These are phyloP conservation scores for Nitzschia sp. DNA, from an alignment of 108 stramenopile genomes.

Conservation along the genomic window DNA sequence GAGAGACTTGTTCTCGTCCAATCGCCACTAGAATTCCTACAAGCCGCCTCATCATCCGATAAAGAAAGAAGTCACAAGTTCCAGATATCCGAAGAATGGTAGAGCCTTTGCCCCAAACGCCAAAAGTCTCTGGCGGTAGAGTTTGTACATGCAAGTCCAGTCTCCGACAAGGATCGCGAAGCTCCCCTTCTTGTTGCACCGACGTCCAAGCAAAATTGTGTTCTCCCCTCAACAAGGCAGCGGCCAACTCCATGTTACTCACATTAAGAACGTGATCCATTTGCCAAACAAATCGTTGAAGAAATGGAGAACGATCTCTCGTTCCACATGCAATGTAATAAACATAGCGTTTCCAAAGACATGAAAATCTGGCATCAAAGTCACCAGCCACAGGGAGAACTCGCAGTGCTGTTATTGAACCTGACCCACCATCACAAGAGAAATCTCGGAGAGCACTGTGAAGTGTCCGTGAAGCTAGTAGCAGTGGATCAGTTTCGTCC, in stretches of 20 bases:
- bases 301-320: constrained; percentile 1
- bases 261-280: constrained; percentile 4
- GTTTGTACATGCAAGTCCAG: neutral
- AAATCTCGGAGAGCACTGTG: constrained; percentile 13
- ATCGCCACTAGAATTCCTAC: constrained; percentile 11
- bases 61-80: constrained; percentile 14
- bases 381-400: constrained; percentile 5
- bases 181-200: constrained; percentile 10
- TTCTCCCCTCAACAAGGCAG: neutral
- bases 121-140: neutral
- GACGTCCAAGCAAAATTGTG: constrained; percentile 17
- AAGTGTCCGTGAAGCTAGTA: constrained; percentile 2
- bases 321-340: constrained; percentile 1
- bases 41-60: constrained; percentile 18
- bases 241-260: constrained; percentile 1
- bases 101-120: neutral
- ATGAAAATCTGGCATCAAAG: constrained; percentile 12
- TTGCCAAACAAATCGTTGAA: constrained; percentile 6
- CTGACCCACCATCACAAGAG: constrained; percentile 4
- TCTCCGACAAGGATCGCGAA: neutral
- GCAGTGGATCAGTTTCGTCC: neutral
- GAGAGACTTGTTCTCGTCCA: neutral
- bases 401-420: constrained; percentile 1
- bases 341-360: constrained; percentile 15
- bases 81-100: constrained; percentile 1